Conservation (phyloP, 2,329 filamentous ascomycete species). For the Onygenales sp. region DNA sequence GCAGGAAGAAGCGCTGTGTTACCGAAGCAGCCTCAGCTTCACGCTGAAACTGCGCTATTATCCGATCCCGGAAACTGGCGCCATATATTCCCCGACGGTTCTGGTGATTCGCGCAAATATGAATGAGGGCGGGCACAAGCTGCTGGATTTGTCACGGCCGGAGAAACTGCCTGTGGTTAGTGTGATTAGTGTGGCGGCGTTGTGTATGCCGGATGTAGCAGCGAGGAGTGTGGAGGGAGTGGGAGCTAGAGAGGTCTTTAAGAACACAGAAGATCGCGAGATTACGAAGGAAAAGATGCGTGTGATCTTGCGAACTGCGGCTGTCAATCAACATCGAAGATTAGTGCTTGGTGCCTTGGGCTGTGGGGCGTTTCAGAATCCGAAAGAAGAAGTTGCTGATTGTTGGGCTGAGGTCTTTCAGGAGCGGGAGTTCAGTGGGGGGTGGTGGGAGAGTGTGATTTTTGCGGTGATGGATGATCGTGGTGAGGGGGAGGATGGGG, state of each 20-base stretch:
- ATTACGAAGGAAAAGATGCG: constrained; percentile 56
- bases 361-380: constrained; percentile 59
- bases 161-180: constrained; percentile 43
- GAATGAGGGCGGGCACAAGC: constrained; percentile 32
- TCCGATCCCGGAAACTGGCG: constrained; percentile 41
- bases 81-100: constrained; percentile 52
- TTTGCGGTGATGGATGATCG: constrained; percentile 50
- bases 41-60: constrained; percentile 40
- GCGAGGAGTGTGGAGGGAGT: background rate
- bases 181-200: constrained; percentile 52
- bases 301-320: constrained; percentile 50
- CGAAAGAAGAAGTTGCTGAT: constrained; percentile 49
- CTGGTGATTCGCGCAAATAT: constrained; percentile 48
- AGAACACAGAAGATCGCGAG: constrained; percentile 35
- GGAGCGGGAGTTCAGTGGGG: constrained; percentile 52
- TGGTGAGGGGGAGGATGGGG: constrained; percentile 13
- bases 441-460: constrained; percentile 55
- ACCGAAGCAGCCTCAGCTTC: constrained; percentile 41
- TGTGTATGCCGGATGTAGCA: constrained; percentile 32
- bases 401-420: constrained; percentile 54
- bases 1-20: constrained; percentile 62
- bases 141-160: constrained; percentile 33
- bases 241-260: constrained; percentile 29
- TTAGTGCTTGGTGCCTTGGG: constrained; percentile 61
- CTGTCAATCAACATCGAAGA: constrained; percentile 44